Conservation (phyloP, 441 rosid species). For the Cnidoscolus chayamansa region DNA sequence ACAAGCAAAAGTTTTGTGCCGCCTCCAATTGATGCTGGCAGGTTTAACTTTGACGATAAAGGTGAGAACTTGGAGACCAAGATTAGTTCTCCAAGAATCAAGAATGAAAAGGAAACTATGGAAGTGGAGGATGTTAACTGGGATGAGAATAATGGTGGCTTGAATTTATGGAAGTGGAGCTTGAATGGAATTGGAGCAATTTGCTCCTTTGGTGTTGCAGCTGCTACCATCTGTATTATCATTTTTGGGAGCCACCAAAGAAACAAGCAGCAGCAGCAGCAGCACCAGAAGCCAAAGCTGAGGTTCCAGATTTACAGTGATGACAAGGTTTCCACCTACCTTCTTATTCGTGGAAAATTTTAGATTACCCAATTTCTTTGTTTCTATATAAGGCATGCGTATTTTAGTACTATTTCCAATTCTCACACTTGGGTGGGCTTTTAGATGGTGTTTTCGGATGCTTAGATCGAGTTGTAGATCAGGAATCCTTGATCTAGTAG, state of each 20-base stretch:
- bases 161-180: conserved; percentile 77
- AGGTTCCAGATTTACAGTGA: conserved; percentile 65
- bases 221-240: conserved; percentile 70
- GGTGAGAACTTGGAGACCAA: conserved; percentile 29
- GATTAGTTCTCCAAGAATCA: conserved; percentile 40
- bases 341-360: neutral
- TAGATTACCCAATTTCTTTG: neutral
- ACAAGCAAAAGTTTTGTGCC: conserved; percentile 12
- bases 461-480: neutral
- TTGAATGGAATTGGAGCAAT: conserved; percentile 77
- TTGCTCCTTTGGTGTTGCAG: conserved; percentile 80
- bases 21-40: conserved; percentile 44
- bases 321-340: conserved; percentile 53
- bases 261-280: conserved; percentile 38
- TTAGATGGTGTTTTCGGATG: neutral
- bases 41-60: conserved; percentile 36
- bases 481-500: too few species aligned
- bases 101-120: conserved; percentile 20
- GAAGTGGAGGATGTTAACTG: conserved; percentile 27
- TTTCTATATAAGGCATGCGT: neutral
- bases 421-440: neutral
- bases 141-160: conserved; percentile 42
- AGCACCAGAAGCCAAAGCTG: conserved; percentile 37
- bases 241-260: conserved; percentile 61
- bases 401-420: neutral